Base-by-base conservation (phyloP, 257 asterid species). In the Jaltomata sinuosa region DNA sequence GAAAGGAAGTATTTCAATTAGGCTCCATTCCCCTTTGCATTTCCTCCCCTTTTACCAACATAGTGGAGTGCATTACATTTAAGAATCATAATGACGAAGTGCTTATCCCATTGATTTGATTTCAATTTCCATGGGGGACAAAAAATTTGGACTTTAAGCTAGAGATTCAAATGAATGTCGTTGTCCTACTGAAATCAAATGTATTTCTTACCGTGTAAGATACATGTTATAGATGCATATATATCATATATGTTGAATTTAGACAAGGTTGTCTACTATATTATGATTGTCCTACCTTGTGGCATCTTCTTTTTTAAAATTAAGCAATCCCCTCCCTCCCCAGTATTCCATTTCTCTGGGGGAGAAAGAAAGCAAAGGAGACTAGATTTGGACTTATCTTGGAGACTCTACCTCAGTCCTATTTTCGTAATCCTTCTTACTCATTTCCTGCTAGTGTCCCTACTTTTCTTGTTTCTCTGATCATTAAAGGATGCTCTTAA, bases 381-480 rank as follows among this genome's bases (percentile, higher is more conserved):
- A 74, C 59, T 25, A 25, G 5, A 25, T n/a, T 42, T 74, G 25
- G 81, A 45, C 19, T 74, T 47, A 42, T 74, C 25, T 45, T 45
- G 81, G 81, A 45, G 59, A 45, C 25, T 22, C 16, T 45, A 45
- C 38, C 57, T 14, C 45, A 74, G 22, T 14, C 59, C 59, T 49
- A 15, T 25, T 74, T 42, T 31, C 6, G 53, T 42, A 72, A 22
- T 74, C 80, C 57, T 42, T 42, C 21, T 22, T 45, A 71, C 47
- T 68, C 19, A 71, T 21, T 38, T 72, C 57, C 16, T 47, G 31
- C 53, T 22, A 42, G 80, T n/a, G 32, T 72, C 53, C 79, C 54
- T 45, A 67, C 62, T 67, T 31, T 86, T 53, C 45, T 53, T 29
- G 74, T 83, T 81, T 47, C 61, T 77, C 78, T 78, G 81, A 79